Evolutionary conservation across 371 early-diverging fungal genomes (phyloP).

Genomic region (Mortierella sp.): DNA sequence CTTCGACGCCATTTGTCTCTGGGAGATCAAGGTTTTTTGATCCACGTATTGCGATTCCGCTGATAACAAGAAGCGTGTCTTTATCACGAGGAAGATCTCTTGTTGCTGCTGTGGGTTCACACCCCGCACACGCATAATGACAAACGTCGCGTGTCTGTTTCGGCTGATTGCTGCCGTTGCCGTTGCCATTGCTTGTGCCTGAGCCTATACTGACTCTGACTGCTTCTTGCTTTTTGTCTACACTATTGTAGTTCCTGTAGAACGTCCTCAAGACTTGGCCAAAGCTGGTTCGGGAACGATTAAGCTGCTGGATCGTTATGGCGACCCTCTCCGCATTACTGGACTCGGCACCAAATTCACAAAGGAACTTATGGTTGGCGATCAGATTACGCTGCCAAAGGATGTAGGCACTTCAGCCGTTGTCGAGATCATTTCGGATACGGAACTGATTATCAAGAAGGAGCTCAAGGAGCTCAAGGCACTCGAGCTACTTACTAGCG

Average conservation of each 20-base stretch:
- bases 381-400: slow-evolving; percentile 71
- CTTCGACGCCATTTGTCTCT: too few species aligned
- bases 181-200: not conserved
- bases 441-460: slow-evolving; percentile 69
- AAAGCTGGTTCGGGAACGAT: slow-evolving; percentile 79
- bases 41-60: too few species aligned
- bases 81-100: too few species aligned
- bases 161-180: too few species aligned
- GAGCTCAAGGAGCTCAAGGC: slow-evolving; percentile 78
- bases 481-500: slow-evolving; percentile 64
- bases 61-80: too few species aligned
- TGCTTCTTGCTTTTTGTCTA: not conserved
- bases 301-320: slow-evolving; percentile 67
- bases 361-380: slow-evolving; percentile 70
- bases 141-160: too few species aligned
- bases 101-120: too few species aligned
- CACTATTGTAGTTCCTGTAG: slow-evolving; percentile 83
- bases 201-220: not conserved
- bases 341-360: slow-evolving; percentile 82
- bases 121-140: too few species aligned
- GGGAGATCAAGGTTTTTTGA: too few species aligned
- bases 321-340: slow-evolving; percentile 70
- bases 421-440: slow-evolving; percentile 83
- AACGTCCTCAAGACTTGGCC: slow-evolving; percentile 91
- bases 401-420: slow-evolving; percentile 77